Evolutionary conservation across 306 rosid species (phyloP).

Genomic region (Vigna trinervia): DNA sequence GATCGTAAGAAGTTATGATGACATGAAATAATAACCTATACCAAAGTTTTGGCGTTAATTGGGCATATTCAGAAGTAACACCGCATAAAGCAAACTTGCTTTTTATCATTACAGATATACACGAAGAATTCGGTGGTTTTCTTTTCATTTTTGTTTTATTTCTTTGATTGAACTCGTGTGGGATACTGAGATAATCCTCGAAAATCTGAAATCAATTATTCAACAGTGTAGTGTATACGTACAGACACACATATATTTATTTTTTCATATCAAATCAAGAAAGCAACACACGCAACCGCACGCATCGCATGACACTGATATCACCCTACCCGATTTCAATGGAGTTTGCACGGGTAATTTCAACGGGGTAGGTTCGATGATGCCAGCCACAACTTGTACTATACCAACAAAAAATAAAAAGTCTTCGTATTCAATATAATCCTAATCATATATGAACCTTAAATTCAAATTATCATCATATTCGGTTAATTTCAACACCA

Average conservation of each 20-base stretch:
- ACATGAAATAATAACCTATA: slow-evolving; percentile 48
- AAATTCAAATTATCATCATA: not conserved
- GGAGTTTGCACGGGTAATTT: slow-evolving; percentile 30
- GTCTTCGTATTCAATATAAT: not conserved
- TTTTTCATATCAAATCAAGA: slow-evolving; percentile 44
- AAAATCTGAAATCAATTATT: slow-evolving; percentile 46
- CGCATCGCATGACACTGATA: slow-evolving; percentile 46
- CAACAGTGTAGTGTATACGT: slow-evolving; percentile 25
- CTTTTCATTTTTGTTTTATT: not conserved
- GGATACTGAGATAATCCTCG: slow-evolving; percentile 21
- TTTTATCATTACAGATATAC: slow-evolving; percentile 42
- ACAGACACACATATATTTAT: not conserved
- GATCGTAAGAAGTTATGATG: slow-evolving; percentile 42
- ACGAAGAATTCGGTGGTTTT: slow-evolving; percentile 43
- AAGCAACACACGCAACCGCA: slow-evolving; percentile 53
- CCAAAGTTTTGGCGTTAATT: slow-evolving; percentile 50
- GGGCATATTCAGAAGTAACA: slow-evolving; percentile 43
- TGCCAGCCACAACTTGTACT: slow-evolving; percentile 35
- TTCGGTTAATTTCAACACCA: not conserved
- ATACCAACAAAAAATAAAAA: not conserved
- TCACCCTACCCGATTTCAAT: slow-evolving; percentile 43
- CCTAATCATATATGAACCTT: slow-evolving; percentile 11
- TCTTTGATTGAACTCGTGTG: slow-evolving; percentile 38
- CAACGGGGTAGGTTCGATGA: slow-evolving; percentile 39
- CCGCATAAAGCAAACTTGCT: slow-evolving; percentile 36